phyloP scores from a whole-genome alignment of 106 monocot species.

The Phalaenopsis aphrodite region DNA sequence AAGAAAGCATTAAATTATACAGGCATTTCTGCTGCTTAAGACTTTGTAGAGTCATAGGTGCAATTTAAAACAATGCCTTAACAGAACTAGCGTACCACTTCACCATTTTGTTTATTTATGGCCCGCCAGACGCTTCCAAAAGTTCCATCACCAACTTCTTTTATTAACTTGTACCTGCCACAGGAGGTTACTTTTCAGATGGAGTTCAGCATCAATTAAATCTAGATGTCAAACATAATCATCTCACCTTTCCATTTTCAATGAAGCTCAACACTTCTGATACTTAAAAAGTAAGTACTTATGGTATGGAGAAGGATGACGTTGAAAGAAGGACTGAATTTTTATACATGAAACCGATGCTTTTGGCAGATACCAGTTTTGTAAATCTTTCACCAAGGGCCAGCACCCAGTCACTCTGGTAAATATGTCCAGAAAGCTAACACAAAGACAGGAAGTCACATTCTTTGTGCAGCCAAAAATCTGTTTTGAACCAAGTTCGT shows the following conservation, averaged over 20 bases:
- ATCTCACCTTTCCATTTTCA: slow-evolving; percentile 39
- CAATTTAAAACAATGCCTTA: neutral
- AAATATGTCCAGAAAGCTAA: neutral
- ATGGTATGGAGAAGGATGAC: neutral
- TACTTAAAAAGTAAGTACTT: neutral
- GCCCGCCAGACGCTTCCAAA: slow-evolving; percentile 79
- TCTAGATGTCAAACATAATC: neutral
- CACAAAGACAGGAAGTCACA: neutral
- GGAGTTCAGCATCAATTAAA: slow-evolving; percentile 1
- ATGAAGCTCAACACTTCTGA: neutral
- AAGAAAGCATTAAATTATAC: neutral
- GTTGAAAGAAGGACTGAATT: neutral
- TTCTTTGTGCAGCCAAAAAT: neutral
- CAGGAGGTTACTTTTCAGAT: neutral
- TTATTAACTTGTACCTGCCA: slow-evolving; percentile 68
- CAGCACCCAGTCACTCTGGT: neutral
- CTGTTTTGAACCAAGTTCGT: neutral
- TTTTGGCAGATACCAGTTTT: neutral
- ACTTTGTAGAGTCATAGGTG: neutral
- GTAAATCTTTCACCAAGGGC: slow-evolving; percentile 2
- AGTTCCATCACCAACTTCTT: slow-evolving; percentile 82
- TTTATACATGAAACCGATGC: neutral
- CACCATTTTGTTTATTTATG: slow-evolving; percentile 56
- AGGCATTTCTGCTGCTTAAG: neutral
- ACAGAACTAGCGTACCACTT: slow-evolving; percentile 42